Conservation (phyloP, 2,329 filamentous ascomycete genomes). For the Xylariaceae sp. region DNA sequence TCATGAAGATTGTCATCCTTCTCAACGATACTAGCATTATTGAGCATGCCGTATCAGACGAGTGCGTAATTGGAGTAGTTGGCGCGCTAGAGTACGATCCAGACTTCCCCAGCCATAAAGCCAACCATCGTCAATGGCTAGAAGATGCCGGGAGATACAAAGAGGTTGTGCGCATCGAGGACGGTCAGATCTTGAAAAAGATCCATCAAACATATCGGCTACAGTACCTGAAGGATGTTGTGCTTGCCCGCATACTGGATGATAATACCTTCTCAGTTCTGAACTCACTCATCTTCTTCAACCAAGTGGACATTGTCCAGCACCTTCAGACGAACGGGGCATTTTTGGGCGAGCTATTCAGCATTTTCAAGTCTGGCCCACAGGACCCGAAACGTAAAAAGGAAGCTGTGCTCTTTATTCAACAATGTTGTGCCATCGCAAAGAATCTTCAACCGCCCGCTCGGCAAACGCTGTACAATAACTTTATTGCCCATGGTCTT, state of each 20-base stretch:
- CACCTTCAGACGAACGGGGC: slow-evolving; percentile 78
- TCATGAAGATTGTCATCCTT: slow-evolving; percentile 94
- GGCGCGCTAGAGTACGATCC: slow-evolving; percentile 97
- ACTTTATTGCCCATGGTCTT: slow-evolving; percentile 83
- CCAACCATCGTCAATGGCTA: slow-evolving; percentile 92
- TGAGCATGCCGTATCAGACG: slow-evolving; percentile 86
- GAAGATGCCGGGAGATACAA: slow-evolving; percentile 87
- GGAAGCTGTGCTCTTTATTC: slow-evolving; percentile 91
- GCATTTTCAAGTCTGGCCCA: slow-evolving; percentile 69
- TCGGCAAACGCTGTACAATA: slow-evolving; percentile 78
- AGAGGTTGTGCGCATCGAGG: slow-evolving; percentile 90
- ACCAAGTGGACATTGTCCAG: slow-evolving; percentile 96
- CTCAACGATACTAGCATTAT: slow-evolving; percentile 95
- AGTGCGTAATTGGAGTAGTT: slow-evolving; percentile 85
- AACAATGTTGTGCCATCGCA: slow-evolving; percentile 89
- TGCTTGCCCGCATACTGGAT: slow-evolving; percentile 90
- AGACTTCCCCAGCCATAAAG: slow-evolving; percentile 95
- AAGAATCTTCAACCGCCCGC: slow-evolving; percentile 88
- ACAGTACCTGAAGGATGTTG: slow-evolving; percentile 97
- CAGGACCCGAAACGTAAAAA: slow-evolving; percentile 72
- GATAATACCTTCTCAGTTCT: slow-evolving; percentile 97
- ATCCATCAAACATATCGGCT: slow-evolving; percentile 95
- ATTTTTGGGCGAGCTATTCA: slow-evolving; percentile 83
- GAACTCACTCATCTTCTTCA: slow-evolving; percentile 97
- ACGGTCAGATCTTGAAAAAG: slow-evolving; percentile 75